These are phyloP conservation scores for Schoenoplectus triqueter DNA, from an alignment of 202 grass and related monocot genomes.

Conservation along the genomic window DNA sequence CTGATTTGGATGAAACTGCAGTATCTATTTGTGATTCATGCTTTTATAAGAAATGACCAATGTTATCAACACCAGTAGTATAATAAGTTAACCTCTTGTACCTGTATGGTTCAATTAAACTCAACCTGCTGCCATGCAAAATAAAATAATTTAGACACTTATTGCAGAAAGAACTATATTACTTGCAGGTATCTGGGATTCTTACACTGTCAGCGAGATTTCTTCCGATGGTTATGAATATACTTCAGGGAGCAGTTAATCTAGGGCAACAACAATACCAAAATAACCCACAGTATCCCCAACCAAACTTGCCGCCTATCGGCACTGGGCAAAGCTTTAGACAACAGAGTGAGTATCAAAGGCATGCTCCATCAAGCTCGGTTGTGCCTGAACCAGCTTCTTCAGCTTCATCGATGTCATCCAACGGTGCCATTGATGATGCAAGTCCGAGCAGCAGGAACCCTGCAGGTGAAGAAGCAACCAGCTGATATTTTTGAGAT, in stretches of 20 bases:
- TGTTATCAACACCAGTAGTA: neutral
- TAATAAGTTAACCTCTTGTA: neutral
- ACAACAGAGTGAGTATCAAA: slow-evolving; percentile 30
- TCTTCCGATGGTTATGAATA: slow-evolving; percentile 34
- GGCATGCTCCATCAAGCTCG: slow-evolving; percentile 10
- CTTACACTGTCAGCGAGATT: slow-evolving; percentile 42
- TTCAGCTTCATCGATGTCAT: slow-evolving; percentile 38
- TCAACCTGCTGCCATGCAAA: neutral
- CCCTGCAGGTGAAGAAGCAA: slow-evolving; percentile 10
- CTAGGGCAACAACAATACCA: slow-evolving; percentile 20
- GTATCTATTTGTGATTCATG: neutral
- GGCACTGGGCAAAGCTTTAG: slow-evolving; percentile 29
- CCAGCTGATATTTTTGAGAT: slow-evolving; percentile 29
- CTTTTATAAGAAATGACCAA: neutral
- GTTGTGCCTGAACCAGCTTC: slow-evolving; percentile 39
- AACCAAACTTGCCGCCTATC: slow-evolving; percentile 22
- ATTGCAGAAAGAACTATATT: neutral
- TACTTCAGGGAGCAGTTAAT: slow-evolving; percentile 35
- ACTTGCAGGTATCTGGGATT: slow-evolving; percentile 42
- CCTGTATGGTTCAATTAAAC: slow-evolving; percentile 25
- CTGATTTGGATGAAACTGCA: neutral
- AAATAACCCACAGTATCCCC: slow-evolving; percentile 22
- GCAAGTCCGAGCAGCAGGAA: slow-evolving; percentile 16
- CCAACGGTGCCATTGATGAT: slow-evolving; percentile 39
- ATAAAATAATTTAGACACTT: neutral